Evolutionary conservation across 2,329 filamentous ascomycete species (phyloP).

Genomic region (Aspergillus flavus): DNA sequence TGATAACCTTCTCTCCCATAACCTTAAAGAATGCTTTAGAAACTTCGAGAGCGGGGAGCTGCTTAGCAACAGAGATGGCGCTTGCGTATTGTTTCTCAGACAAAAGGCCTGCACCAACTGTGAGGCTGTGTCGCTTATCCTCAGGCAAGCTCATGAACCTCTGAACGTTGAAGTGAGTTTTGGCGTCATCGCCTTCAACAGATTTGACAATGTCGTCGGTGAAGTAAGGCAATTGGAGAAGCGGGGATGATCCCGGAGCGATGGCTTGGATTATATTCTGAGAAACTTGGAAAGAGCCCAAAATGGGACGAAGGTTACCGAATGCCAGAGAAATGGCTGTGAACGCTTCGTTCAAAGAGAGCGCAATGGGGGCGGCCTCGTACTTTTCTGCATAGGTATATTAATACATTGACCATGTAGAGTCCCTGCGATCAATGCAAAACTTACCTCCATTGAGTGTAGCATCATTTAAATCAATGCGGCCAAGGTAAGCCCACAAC

Average conservation of each 20-base stretch:
- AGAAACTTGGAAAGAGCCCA: slow-evolving; percentile 77
- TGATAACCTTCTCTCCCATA: slow-evolving; percentile 88
- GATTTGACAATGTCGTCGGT: slow-evolving; percentile 60
- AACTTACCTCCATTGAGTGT: slow-evolving; percentile 66
- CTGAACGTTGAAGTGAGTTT: slow-evolving; percentile 76
- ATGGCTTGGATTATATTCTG: slow-evolving; percentile 91
- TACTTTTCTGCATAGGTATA: slow-evolving; percentile 66
- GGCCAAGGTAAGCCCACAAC: slow-evolving; percentile 92
- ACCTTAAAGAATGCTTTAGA: slow-evolving; percentile 99
- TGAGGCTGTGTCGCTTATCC: slow-evolving; percentile 69
- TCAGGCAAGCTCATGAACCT: slow-evolving; percentile 86
- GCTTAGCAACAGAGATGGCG: slow-evolving; percentile 74
- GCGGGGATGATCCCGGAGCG: slow-evolving; percentile 77
- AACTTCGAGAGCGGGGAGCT: slow-evolving; percentile 81
- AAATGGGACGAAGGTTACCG: slow-evolving; percentile 77
- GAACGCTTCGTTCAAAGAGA: slow-evolving; percentile 83
- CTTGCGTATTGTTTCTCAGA: slow-evolving; percentile 75
- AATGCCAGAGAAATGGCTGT: slow-evolving; percentile 85
- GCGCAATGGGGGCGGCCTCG: slow-evolving; percentile 83
- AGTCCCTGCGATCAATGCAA: neutral
- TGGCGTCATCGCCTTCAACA: slow-evolving; percentile 62
- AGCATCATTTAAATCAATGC: slow-evolving; percentile 79
- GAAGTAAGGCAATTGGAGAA: slow-evolving; percentile 89
- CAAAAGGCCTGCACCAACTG: slow-evolving; percentile 70
- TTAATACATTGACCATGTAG: slow-evolving; percentile 19